Conservation (phyloP, 1,139 yeast species). For the Zhuliangozyma blackwelliae region DNA sequence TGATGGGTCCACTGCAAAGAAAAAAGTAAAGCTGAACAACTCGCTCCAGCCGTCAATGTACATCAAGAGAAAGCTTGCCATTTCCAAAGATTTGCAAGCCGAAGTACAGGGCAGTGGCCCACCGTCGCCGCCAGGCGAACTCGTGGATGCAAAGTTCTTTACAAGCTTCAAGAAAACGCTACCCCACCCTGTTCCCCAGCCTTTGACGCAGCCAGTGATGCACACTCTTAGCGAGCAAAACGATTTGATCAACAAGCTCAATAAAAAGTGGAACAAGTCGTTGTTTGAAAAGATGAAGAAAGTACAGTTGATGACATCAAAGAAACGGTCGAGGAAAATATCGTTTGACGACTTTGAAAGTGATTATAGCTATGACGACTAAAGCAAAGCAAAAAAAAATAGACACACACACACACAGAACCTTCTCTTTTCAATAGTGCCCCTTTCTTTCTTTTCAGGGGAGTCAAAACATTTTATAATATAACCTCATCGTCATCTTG, state of each 20-base stretch:
- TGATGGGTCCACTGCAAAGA: constrained; percentile 2
- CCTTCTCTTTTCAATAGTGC: neutral
- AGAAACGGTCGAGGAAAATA: constrained; percentile 19
- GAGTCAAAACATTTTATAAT: constrained; percentile 11
- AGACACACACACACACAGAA: too few species aligned
- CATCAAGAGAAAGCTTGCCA: constrained; percentile 28
- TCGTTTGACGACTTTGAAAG: constrained; percentile 19
- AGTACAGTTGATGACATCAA: neutral
- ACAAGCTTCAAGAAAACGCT: constrained; percentile 3
- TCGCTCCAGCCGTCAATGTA: constrained; percentile 20
- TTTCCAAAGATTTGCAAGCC: constrained; percentile 37
- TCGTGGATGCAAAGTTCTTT: constrained; percentile 4
- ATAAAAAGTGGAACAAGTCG: constrained; percentile 35
- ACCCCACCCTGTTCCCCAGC: constrained; percentile 10
- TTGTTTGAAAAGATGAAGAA: constrained; percentile 2
- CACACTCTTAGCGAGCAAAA: constrained; percentile 25
- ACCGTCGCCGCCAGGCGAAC: constrained; percentile 1
- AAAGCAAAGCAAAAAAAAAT: neutral
- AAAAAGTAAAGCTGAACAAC: constrained; percentile 11
- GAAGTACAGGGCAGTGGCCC: constrained; percentile 17
- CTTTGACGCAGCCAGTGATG: constrained; percentile 12
- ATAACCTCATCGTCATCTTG: constrained; percentile 35
- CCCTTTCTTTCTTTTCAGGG: neutral
- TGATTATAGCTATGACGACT: constrained; percentile 9
- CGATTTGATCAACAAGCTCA: constrained; percentile 31